These are phyloP conservation scores for Brachypodium distachyon DNA, from an alignment of 202 grass and related monocot species.

Conservation along the genomic window DNA sequence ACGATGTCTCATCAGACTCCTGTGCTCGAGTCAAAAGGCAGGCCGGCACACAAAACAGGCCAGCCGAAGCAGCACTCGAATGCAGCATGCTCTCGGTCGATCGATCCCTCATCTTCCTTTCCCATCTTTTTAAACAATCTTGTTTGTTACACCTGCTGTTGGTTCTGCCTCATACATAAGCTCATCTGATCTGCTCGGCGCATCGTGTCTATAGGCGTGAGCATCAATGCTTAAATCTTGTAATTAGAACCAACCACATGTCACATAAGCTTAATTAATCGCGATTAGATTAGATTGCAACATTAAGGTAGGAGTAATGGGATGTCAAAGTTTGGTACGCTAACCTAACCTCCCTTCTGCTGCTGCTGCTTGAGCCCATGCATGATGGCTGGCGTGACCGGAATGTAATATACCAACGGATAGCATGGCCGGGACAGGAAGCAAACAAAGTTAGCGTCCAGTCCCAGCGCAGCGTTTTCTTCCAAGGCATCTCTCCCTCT, in stretches of 20 bases:
- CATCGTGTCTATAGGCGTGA: not conserved
- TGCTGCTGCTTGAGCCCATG: not conserved
- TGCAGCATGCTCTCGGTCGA: not conserved
- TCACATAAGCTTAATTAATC: not conserved
- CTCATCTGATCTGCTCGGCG: not conserved
- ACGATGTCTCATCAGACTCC: not conserved
- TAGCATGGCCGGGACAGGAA: not conserved
- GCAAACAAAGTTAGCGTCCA: not conserved
- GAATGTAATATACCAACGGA: not conserved
- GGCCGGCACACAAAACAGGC: not conserved
- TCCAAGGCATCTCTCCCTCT: conserved; percentile 32
- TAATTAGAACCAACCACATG: not conserved
- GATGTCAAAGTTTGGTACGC: conserved; percentile 19
- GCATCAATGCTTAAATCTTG: not conserved
- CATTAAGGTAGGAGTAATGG: not conserved
- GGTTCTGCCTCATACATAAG: not conserved
- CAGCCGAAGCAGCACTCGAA: not conserved
- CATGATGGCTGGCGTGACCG: not conserved
- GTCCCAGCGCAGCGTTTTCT: conserved; percentile 12
- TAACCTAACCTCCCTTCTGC: not conserved
- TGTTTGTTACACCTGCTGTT: not conserved
- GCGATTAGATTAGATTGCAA: not conserved
- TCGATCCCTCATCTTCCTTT: not conserved
- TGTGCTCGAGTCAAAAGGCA: conserved; percentile 6
- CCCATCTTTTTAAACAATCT: not conserved